Percentiles rank a stretch among this genome's conserved stretches.
phyloP scores from a whole-genome alignment of 768 basidiomycete genomes.

The Piloderma croceum region DNA sequence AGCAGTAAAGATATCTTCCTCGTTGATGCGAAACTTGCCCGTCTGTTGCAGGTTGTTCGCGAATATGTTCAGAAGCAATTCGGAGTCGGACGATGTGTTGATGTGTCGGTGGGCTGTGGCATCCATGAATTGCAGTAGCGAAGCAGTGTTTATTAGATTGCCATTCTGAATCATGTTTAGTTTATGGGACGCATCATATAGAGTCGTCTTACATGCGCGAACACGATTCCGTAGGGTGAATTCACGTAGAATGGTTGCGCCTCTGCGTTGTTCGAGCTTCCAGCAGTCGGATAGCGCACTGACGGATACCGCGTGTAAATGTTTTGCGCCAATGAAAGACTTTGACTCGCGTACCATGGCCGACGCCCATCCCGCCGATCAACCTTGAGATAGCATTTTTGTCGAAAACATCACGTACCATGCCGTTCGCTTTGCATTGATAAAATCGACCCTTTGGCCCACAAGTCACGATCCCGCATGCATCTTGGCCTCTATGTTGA shows the following conservation, averaged over 20 bases:
- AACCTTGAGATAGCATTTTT: constrained; percentile 66
- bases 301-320: constrained; percentile 6
- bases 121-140: constrained; percentile 90
- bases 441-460: constrained; percentile 92
- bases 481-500: constrained; percentile 97
- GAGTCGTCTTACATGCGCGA: constrained; percentile 70
- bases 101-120: constrained; percentile 96
- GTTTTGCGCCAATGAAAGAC: neutral
- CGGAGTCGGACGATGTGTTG: constrained; percentile 98
- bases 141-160: constrained; percentile 89
- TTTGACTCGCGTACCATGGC: constrained; percentile 64
- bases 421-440: constrained; percentile 98
- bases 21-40: constrained; percentile 98
- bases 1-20: constrained; percentile 97
- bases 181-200: neutral
- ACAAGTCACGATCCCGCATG: constrained; percentile 95
- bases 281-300: constrained; percentile 98
- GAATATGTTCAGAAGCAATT: constrained; percentile 94
- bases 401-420: constrained; percentile 98
- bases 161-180: constrained; percentile 67
- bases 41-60: constrained; percentile 97
- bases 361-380: constrained; percentile 94
- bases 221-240: constrained; percentile 98
- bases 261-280: constrained; percentile 93
- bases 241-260: constrained; percentile 99